Evolutionary conservation across 495 filamentous ascomycete genomes (phyloP).

Genomic region (Talaromyces liani): DNA sequence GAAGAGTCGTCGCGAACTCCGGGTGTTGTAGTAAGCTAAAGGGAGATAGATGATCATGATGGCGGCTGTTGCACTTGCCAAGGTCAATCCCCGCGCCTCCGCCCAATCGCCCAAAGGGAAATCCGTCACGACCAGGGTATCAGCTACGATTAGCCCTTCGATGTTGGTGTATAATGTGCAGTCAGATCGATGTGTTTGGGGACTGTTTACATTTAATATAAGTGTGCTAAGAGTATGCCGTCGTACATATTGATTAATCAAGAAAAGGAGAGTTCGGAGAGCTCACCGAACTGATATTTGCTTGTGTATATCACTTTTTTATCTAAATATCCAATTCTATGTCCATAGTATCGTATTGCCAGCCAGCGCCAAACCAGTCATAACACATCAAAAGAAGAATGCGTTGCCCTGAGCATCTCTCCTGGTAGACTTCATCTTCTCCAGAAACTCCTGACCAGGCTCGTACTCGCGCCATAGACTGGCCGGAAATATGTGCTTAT

Average conservation of each 20-base stretch:
- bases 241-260: neutral
- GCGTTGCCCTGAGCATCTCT: slow-evolving; percentile 83
- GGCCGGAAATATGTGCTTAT: slow-evolving; percentile 96
- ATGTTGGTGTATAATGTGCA: neutral
- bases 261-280: neutral
- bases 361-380: neutral
- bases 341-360: neutral
- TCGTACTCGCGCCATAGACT: slow-evolving; percentile 96
- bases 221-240: neutral
- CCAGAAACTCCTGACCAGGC: slow-evolving; percentile 75
- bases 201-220: neutral
- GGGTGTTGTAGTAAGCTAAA: neutral
- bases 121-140: neutral
- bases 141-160: neutral
- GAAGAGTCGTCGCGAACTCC: neutral
- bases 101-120: neutral
- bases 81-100: neutral
- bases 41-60: neutral
- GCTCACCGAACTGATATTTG: neutral
- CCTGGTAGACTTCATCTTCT: slow-evolving; percentile 54
- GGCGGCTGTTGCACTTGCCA: neutral
- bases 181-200: neutral
- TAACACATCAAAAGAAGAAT: slow-evolving; percentile 68
- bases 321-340: neutral
- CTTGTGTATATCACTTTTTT: neutral